Evolutionary conservation across 192 early-diverging fungal genomes (phyloP), one percentile per base, ranked within the genome.

Genomic region (Mortierella alpina): DNA sequence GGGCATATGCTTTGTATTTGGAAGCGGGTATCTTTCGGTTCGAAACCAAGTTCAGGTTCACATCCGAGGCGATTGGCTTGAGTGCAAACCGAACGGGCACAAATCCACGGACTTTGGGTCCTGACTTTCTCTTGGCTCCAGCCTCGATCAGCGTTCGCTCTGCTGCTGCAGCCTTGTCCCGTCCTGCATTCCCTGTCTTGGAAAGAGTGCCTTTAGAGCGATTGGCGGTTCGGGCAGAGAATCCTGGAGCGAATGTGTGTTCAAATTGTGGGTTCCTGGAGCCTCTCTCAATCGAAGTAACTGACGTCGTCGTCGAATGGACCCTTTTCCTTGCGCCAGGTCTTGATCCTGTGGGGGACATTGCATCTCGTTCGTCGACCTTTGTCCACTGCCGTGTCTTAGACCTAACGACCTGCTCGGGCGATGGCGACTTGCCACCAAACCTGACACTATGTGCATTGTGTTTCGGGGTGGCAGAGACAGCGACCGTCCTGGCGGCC

Each of bases 51-150:
- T 72, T 84, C 53, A 79, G 39, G 31, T 66, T 78, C n/a, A 80
- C 65, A 44, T 90, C 89, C 63, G 86, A 90, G 50, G 86, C 84
- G 18, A 92, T 88, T 0, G 86, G 85, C 58, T 89, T 58, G 44
- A 90, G 66, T 56, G 84, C 74, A 67, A 90, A 92, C 41, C 88
- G 82, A 11, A 88, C 91, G 18, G 89, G 91, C 20, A 89, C 87
- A 72, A 89, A 90, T 64, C 91, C 91, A 63, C 86, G 82, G 23
- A 83, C 71, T 22, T 77, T 69, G 22, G 82, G 82, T 18, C 65
- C 77, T 11, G 59, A 67, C 46, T 55, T 67, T 23, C 64, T 72
- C 51, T 68, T 72, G 39, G 65, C 77, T 5, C 77, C 77, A 20
- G 77, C 77, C 40, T 80, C 70, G 4, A 80, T 68, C 60, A 80